A percentile compares a stretch with the other conserved stretches of the same genome.
Evolutionary conservation across 805 yeast genomes (phyloP).

Genomic region (Yamadazyma insecticola): DNA sequence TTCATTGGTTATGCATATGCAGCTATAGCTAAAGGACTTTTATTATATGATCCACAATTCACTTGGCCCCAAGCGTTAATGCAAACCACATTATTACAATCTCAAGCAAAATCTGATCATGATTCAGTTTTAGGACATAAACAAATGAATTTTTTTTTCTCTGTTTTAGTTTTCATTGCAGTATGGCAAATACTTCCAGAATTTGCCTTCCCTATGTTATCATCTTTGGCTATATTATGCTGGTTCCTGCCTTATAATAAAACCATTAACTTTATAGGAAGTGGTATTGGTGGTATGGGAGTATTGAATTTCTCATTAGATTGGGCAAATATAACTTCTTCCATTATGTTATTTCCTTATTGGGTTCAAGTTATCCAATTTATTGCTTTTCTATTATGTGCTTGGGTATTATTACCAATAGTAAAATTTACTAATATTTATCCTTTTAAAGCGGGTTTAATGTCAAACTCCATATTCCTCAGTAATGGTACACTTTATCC

Average conservation of each 20-base stretch:
- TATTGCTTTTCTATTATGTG: constrained; percentile 41
- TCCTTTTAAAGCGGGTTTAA: constrained; percentile 33
- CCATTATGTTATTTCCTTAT: constrained; percentile 47
- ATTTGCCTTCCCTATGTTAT: constrained; percentile 42
- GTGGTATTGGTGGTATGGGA: constrained; percentile 53
- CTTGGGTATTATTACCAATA: constrained; percentile 46
- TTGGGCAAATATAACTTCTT: constrained; percentile 51
- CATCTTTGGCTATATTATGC: constrained; percentile 46
- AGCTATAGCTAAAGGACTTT: constrained; percentile 42
- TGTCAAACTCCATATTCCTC: constrained; percentile 42
- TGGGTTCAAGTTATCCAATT: constrained; percentile 50
- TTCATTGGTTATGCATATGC: constrained; percentile 52
- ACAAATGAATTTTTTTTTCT: constrained; percentile 35
- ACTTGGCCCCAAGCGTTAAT: constrained; percentile 49
- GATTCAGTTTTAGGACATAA: constrained; percentile 12
- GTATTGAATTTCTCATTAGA: constrained; percentile 44
- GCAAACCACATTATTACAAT: constrained; percentile 44
- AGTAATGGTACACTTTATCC: constrained; percentile 40
- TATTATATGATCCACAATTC: constrained; percentile 46
- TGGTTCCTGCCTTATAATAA: constrained; percentile 44
- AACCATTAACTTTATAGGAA: constrained; percentile 41
- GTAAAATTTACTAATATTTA: constrained; percentile 40
- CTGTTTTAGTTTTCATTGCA: constrained; percentile 29
- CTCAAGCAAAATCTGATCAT: constrained; percentile 17
- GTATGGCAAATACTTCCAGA: constrained; percentile 50